Evolutionary conservation across 176 grass and related monocot genomes (phyloP).

Genomic region (Saccharum officinarum): DNA sequence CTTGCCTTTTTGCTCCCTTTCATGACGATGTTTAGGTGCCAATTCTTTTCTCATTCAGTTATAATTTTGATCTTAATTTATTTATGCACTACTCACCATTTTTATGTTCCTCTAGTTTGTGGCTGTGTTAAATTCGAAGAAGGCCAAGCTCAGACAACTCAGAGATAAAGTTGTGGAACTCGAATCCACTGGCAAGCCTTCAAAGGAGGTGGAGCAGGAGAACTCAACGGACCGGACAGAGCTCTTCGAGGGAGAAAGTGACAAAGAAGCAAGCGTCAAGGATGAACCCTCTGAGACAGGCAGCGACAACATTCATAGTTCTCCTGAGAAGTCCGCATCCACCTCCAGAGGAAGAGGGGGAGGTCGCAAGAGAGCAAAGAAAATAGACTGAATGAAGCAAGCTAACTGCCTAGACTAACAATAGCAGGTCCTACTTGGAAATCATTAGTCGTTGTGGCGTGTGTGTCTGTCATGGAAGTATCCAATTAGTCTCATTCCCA

Average conservation of each 20-base stretch:
- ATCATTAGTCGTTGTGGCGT: neutral
- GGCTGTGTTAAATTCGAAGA: slow-evolving; percentile 84
- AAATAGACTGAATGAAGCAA: neutral
- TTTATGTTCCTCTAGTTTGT: slow-evolving; percentile 63
- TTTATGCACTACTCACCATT: slow-evolving; percentile 7
- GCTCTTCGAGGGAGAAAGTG: slow-evolving; percentile 51
- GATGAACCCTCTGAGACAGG: slow-evolving; percentile 49
- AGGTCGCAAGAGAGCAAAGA: slow-evolving; percentile 42
- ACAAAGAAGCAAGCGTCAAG: slow-evolving; percentile 44
- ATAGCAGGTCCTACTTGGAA: neutral
- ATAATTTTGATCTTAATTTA: neutral
- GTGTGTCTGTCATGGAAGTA: neutral
- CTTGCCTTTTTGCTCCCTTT: neutral
- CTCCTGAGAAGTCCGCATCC: slow-evolving; percentile 39
- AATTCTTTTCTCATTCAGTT: neutral
- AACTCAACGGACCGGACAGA: slow-evolving; percentile 66
- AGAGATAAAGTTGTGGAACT: slow-evolving; percentile 54
- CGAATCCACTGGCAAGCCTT: slow-evolving; percentile 53
- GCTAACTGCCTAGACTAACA: slow-evolving; percentile 16
- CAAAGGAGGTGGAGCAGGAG: slow-evolving; percentile 46
- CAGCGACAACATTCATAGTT: slow-evolving; percentile 26
- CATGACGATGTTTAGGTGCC: neutral
- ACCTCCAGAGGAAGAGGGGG: slow-evolving; percentile 23
- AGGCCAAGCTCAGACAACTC: slow-evolving; percentile 77
- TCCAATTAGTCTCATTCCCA: neutral